Evolutionary conservation across 805 yeast genomes (phyloP).

Genomic region (Starmerella floris): DNA sequence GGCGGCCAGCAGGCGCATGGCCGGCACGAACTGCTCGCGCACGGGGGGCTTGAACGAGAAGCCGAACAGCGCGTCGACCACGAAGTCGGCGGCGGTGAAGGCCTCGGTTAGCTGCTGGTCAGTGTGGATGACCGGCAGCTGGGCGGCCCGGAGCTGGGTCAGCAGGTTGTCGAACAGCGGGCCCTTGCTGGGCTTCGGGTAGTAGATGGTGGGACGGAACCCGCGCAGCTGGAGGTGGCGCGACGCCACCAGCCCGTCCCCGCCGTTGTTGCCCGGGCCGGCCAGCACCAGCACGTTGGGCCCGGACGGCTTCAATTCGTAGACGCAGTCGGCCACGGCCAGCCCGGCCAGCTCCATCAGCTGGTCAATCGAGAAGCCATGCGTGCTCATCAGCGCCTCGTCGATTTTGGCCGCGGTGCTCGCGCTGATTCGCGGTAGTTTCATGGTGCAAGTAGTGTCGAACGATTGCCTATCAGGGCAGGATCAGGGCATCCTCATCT

Average conservation of each 20-base stretch:
- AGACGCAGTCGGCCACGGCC: conserved; percentile 80
- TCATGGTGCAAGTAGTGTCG: too few species aligned
- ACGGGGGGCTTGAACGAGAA: conserved; percentile 86
- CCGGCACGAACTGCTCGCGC: conserved; percentile 56
- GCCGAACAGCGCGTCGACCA: conserved; percentile 82
- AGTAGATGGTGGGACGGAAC: conserved; percentile 59
- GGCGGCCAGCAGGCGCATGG: conserved; percentile 32
- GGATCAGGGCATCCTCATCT: too few species aligned
- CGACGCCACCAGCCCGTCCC: conserved; percentile 94
- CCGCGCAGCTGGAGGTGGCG: conserved; percentile 76
- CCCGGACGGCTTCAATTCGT: conserved; percentile 50
- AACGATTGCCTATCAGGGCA: too few species aligned
- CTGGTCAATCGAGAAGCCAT: conserved; percentile 72
- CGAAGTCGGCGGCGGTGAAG: conserved; percentile 32
- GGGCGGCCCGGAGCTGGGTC: conserved; percentile 52
- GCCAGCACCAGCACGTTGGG: conserved; percentile 53
- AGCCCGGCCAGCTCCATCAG: conserved; percentile 94
- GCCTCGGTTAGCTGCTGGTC: conserved; percentile 29
- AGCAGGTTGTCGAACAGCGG: conserved; percentile 48
- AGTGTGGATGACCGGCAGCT: conserved; percentile 38
- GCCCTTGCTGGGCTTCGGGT: conserved; percentile 55
- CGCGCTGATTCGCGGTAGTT: conserved; percentile 22
- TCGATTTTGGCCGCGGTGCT: conserved; percentile 64
- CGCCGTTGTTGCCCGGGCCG: conserved; percentile 94
- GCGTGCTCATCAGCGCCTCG: conserved; percentile 71